Base-by-base conservation (phyloP, 2,329 filamentous ascomycete species). In the Nemania bipapillata region DNA sequence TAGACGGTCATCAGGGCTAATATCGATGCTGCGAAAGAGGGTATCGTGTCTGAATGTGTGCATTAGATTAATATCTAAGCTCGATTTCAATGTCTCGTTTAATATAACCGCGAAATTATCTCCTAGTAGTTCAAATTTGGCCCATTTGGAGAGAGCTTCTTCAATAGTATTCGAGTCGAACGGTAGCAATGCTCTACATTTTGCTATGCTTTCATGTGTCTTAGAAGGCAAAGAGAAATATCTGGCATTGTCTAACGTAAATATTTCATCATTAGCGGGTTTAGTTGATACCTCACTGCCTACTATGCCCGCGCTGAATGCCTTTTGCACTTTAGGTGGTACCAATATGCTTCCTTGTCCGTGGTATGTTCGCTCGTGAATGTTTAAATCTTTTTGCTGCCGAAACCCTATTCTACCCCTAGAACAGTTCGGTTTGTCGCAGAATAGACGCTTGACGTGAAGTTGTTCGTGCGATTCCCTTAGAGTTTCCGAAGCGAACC, bases 381-480 rank as follows among this genome's bases (percentile, higher is more conserved):
- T n/a, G 11, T 52, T 22, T 15, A 65, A 59, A 8, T 65, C 63
- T 15, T 17, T 59, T 28, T 53, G 63, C 22, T 59, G 9, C 28
- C 47, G 30, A 54, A 65, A 65, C 32, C 63, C 63, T 24, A 65
- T 59, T 54, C 63, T 52, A 17, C 63, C 47, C 47, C 63, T 59
- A 24, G 54, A 35, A 12, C 63, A 65, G 12, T 53, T 54, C 35
- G 54, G 54, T 12, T 53, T 65, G 55, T 59, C 24, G 24, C 55
- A 65, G 37, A 65, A 65, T 35, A 65, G 63, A 26, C 63, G 63
- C 40, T 28, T 65, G 17, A 65, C 20, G n/a, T 65, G 63, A 26
- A 59, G 15, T 54, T 47, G 54, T 53, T 65, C 63, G 30, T 65
- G 63, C n/a, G 55, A 65, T 32, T 24, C 55, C 37, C 63, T 40